These are phyloP conservation scores for Dryas integrifolia DNA, from an alignment of 331 rosid genomes.

Conservation along the genomic window DNA sequence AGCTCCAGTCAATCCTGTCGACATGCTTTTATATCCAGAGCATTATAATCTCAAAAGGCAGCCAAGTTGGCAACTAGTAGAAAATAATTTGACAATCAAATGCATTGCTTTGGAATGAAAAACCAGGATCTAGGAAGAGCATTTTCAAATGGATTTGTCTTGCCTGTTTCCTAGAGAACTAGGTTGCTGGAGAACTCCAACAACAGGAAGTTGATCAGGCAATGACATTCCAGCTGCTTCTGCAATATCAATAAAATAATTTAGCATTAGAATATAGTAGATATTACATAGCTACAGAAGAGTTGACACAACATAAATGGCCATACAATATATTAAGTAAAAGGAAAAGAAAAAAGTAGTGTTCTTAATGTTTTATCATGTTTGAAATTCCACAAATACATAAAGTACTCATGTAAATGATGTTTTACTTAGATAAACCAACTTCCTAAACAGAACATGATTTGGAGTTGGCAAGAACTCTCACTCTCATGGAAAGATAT, in stretches of 20 bases:
- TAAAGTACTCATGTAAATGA: background rate
- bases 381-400: background rate
- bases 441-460: too few relatives aligned
- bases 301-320: background rate
- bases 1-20: background rate
- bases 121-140: slow-evolving; percentile 26
- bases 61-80: background rate
- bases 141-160: slow-evolving; percentile 36
- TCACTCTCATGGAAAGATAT: too few relatives aligned
- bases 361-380: background rate
- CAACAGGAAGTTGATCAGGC: slow-evolving; percentile 69
- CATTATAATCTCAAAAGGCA: slow-evolving; percentile 4
- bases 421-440: background rate
- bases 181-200: slow-evolving; percentile 77
- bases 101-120: slow-evolving; percentile 18
- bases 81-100: background rate
- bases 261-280: background rate
- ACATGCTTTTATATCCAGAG: background rate
- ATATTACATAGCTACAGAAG: background rate
- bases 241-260: slow-evolving; percentile 36
- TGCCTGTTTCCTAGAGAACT: slow-evolving; percentile 75
- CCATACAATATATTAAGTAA: background rate
- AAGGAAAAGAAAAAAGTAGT: background rate
- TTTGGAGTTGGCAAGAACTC: too few relatives aligned
- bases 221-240: slow-evolving; percentile 66